Evolutionary conservation across 257 asterid genomes (phyloP).

Genomic region (Anisodus acutangulus): DNA sequence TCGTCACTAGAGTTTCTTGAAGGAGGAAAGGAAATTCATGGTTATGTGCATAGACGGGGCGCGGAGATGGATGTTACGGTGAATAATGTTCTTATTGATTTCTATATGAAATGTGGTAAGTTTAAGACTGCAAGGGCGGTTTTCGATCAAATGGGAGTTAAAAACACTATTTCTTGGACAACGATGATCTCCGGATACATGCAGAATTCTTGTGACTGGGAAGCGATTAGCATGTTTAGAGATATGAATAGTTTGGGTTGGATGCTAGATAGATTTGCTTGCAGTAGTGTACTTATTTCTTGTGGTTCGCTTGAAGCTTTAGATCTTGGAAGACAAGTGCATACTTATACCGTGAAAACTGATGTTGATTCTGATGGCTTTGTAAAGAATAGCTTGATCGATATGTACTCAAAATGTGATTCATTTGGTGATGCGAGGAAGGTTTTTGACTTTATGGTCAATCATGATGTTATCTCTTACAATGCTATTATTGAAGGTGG

Average conservation of each 20-base stretch:
- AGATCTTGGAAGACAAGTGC: constrained; percentile 49
- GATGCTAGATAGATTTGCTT: constrained; percentile 50
- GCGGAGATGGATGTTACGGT: constrained; percentile 39
- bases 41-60: constrained; percentile 43
- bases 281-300: constrained; percentile 51
- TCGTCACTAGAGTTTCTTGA: constrained; percentile 41
- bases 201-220: constrained; percentile 45
- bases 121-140: constrained; percentile 37
- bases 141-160: constrained; percentile 40
- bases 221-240: constrained; percentile 43
- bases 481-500: constrained; percentile 54
- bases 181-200: constrained; percentile 48
- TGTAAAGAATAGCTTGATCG: constrained; percentile 52
- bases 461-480: constrained; percentile 37
- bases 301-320: constrained; percentile 52
- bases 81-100: constrained; percentile 46
- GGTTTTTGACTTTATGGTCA: constrained; percentile 34
- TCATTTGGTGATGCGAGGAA: constrained; percentile 44
- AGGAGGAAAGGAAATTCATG: constrained; percentile 56
- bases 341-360: constrained; percentile 48
- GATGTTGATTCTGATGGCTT: constrained; percentile 47
- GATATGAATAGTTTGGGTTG: constrained; percentile 44
- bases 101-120: constrained; percentile 51
- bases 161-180: constrained; percentile 50
- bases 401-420: constrained; percentile 52